A percentile compares a stretch with the other conserved stretches of the same genome.
phyloP scores from a whole-genome alignment of 2,329 filamentous ascomycete species.

The Botryotinia globosa region DNA sequence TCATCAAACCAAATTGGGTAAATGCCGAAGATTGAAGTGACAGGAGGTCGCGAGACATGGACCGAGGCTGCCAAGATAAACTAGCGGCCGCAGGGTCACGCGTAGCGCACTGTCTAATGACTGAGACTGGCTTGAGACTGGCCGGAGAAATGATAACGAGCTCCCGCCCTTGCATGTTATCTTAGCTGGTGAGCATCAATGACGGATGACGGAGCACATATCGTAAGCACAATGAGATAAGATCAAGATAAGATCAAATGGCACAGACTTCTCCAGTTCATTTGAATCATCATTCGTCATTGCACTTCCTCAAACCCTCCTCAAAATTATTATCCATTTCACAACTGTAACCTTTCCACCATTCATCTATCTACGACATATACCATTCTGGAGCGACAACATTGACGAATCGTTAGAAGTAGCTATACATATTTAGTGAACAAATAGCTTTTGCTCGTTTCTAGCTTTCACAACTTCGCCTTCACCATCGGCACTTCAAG shows the following conservation, averaged over 20 bases:
- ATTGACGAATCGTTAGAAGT: background rate
- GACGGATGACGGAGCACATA: background rate
- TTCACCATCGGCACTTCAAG: background rate
- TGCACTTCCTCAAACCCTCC: background rate
- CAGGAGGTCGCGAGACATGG: background rate
- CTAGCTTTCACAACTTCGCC: background rate
- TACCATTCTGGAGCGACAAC: too few species aligned
- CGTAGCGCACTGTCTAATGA: background rate
- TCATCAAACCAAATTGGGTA: background rate
- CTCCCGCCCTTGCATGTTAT: background rate
- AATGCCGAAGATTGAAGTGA: background rate
- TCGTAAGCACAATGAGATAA: background rate
- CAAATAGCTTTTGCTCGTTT: background rate
- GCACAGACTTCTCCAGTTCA: background rate
- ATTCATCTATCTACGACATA: background rate
- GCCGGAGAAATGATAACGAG: background rate
- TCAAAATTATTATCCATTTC: background rate
- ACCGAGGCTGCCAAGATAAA: background rate
- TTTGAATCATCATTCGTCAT: background rate
- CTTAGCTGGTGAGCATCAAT: background rate
- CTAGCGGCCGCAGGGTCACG: constrained; percentile 4
- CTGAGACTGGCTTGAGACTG: background rate
- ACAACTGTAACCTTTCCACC: background rate
- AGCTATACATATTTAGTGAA: background rate
- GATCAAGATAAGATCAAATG: background rate